Base-by-base conservation (phyloP, 805 yeast genomes). In the Deakozyma indianensis region DNA sequence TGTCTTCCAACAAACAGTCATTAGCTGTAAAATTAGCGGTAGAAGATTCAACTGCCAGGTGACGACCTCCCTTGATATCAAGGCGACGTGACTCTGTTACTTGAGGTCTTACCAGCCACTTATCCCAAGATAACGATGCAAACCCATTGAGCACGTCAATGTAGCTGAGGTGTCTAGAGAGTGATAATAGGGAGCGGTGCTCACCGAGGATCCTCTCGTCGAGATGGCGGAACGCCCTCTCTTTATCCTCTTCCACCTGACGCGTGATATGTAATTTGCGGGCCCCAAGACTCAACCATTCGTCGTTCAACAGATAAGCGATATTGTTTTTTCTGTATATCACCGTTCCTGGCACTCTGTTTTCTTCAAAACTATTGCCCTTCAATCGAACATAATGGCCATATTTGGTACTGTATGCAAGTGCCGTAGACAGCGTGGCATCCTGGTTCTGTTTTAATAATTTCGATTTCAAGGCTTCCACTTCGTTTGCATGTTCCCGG, bases 81-180 rank as follows among this genome's bases (percentile, higher is more conserved):
- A 81, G 65, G 18, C 57, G 63, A 9, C 14, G 28, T 14, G 28
- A 25, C 14, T 25, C 28, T 9, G 28, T 25, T 14, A 14, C 28
- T 0, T 69, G 64, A 1, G 71, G 62, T 45, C 84, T 64, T 0
- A 73, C 77, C 42, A 87, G 68, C 25, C 73, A 65, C 49, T 73
- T 74, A 52, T 85, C 95, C n/a, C 61, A 58, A 0, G 96, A 81
- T 15, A 88, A 62, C 0, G 64, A 60, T 0, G 94, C 80, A 61
- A 92, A 83, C 0, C 94, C 80, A 11, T 77, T 63, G 1, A 83
- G 65, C 0, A 80, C 77, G 59, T 90, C 98, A 3, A 88, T 53
- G 43, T 71, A 71, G 50, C 86, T 95, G 23, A 79, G 61, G 35
- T 68, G 53, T 45, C 68, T 57, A 44, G 83, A 64, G 45, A 74